Conservation (phyloP, 2,329 filamentous ascomycete genomes). For the Aspergillus pseudotamarii region DNA sequence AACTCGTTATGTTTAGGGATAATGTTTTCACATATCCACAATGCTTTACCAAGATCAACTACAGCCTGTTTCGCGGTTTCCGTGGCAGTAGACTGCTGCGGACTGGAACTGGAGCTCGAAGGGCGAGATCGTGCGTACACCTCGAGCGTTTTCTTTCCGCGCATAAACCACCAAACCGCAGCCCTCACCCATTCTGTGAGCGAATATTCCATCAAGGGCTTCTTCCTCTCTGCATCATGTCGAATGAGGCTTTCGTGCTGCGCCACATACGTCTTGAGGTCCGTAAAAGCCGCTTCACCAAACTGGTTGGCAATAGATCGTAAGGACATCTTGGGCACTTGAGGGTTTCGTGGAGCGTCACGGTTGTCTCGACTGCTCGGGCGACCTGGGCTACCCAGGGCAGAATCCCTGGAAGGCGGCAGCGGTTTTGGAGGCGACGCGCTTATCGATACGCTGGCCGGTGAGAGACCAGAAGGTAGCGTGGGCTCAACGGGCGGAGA, state of each 20-base stretch:
- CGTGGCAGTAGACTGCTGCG: constrained; percentile 38
- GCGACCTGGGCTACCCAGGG: constrained; percentile 13
- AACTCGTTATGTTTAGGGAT: constrained; percentile 45
- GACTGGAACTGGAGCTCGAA: constrained; percentile 56
- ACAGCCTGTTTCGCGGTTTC: constrained; percentile 72
- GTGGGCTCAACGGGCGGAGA: constrained; percentile 29
- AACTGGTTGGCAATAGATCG: constrained; percentile 46
- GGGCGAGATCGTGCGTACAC: constrained; percentile 67
- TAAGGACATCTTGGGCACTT: constrained; percentile 37
- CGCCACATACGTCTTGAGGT: constrained; percentile 70
- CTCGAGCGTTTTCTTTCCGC: constrained; percentile 76
- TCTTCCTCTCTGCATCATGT: constrained; percentile 73
- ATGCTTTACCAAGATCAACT: constrained; percentile 79
- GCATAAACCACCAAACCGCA: constrained; percentile 87
- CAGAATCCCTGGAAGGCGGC: constrained; percentile 14
- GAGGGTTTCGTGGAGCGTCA: constrained; percentile 23
- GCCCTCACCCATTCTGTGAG: constrained; percentile 71
- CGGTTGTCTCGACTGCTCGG: constrained; percentile 20
- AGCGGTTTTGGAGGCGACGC: constrained; percentile 22
- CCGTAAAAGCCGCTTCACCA: constrained; percentile 67
- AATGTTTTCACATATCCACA: constrained; percentile 68
- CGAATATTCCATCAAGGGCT: constrained; percentile 64
- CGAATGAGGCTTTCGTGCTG: constrained; percentile 77
- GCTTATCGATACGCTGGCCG: constrained; percentile 24
- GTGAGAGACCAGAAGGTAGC: constrained; percentile 25